Base-by-base conservation (phyloP, 371 early-diverging fungal genomes). In the Coemansia linderi region DNA sequence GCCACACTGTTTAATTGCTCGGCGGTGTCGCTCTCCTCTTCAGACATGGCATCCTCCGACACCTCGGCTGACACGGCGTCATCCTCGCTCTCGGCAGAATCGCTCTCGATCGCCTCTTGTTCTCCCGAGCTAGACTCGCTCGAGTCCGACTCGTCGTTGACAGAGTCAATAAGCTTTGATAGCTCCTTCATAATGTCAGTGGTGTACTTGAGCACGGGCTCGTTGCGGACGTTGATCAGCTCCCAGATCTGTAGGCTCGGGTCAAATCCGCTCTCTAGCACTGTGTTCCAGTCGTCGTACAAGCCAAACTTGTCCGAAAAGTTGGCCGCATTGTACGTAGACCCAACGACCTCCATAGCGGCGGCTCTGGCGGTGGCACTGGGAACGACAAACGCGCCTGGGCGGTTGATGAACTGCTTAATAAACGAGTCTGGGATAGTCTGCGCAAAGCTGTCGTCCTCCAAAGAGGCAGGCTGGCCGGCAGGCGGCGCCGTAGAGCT, bases 241-340 rank as follows among this genome's bases (percentile, higher is more conserved):
- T 94, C 94, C 97, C 97, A 97, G 59, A 96, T 89, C 85, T 95
- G 95, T 66, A 91, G 90, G 50, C 85, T 81, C 15, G 64, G 43
- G 72, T 94, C 93, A 71, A 93, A 93, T 0, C 93, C 94, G 37
- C 78, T 81, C 10, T 64, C 64, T 1, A 54, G 19, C 1, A 76
- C 74, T 1, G 73, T 56, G 38, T 39, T 60, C 77, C 77, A 76
- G 60, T 69, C 69, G 41, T 76, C 77, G 15, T 68, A 76, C 1
- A 76, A 62, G 1, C 77, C 77, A 59, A 73, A 76, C 60, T 76
- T 76, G 54, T 72, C 77, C 3, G 69, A 13, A 29, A n/a, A n/a
- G 44, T 76, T 76, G 60, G 73, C 77, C 15, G 77, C 77, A 48
- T 76, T 73, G 62, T 76, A 76, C 7, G 77, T 76, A 33, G 58